Conservation (phyloP, 768 basidiomycete genomes). For the Trametes villosa region DNA sequence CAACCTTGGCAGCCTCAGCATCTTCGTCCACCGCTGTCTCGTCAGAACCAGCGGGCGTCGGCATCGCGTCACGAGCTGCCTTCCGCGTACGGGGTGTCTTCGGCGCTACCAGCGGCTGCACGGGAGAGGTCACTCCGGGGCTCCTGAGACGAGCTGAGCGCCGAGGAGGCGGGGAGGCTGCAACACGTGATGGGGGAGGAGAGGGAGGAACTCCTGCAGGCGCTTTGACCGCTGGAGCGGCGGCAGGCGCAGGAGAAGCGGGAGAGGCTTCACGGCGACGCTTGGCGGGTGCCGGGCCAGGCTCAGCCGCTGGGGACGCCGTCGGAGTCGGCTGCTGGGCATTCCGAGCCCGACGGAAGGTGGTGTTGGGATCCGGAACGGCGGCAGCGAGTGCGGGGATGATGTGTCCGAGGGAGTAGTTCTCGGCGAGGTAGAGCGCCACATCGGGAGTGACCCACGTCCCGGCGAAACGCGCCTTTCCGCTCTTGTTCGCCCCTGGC, state of each 20-base stretch:
- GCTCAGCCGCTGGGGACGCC: conserved; percentile 40
- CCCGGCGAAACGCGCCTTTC: conserved; percentile 80
- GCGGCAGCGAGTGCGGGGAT: conserved; percentile 72
- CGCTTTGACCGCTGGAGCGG: conserved; percentile 11
- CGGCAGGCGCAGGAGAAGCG: conserved; percentile 26
- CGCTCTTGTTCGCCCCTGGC: conserved; percentile 65
- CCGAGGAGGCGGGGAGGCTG: conserved; percentile 38
- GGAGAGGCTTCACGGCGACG: conserved; percentile 68
- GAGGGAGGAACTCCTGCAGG: conserved; percentile 34
- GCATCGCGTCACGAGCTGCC: conserved; percentile 40
- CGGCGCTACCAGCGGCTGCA: conserved; percentile 41
- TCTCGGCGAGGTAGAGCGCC: conserved; percentile 68
- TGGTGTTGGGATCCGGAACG: conserved; percentile 72
- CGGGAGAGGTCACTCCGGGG: conserved; percentile 43
- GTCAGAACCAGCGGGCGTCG: conserved; percentile 60
- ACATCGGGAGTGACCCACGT: conserved; percentile 77
- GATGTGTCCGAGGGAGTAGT: conserved; percentile 65
- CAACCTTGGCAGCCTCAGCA: conserved; percentile 49
- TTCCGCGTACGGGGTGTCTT: conserved; percentile 42
- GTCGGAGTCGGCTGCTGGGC: conserved; percentile 39
- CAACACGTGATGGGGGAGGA: conserved; percentile 24
- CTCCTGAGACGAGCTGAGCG: conserved; percentile 49
- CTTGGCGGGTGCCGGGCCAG: conserved; percentile 53
- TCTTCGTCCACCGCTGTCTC: conserved; percentile 66
- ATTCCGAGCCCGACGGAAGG: conserved; percentile 73